Percentiles rank a stretch among this genome's conserved stretches.
Conservation (phyloP, 192 early-diverging fungal species). For the Geosiphon pyriformis region DNA sequence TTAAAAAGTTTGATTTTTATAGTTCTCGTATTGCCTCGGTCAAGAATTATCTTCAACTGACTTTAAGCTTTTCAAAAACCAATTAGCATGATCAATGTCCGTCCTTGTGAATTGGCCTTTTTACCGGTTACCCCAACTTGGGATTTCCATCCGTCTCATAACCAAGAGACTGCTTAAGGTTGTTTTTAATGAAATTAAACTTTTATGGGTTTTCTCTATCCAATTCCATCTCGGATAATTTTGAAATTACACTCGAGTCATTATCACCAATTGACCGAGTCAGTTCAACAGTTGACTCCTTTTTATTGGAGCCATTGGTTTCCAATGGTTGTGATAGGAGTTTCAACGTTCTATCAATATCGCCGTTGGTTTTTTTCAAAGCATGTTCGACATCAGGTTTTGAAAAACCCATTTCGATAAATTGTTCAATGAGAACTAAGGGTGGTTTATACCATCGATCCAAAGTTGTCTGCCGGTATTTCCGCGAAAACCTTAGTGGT, state of each 20-base stretch:
- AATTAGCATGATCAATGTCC: no score
- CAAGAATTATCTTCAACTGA: no score
- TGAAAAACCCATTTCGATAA: neutral
- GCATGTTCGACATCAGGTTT: neutral
- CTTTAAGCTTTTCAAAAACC: no score
- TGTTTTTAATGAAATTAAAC: no score
- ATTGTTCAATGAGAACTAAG: neutral
- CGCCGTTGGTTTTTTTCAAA: neutral
- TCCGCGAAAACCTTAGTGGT: no score
- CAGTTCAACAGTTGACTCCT: neutral
- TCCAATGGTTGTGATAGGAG: neutral
- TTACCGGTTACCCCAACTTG: no score
- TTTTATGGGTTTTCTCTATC: neutral
- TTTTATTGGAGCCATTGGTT: neutral
- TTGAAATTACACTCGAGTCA: neutral
- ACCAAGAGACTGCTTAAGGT: no score
- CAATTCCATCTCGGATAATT: neutral
- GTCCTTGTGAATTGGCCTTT: no score
- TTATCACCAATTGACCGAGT: neutral
- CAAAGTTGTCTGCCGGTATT: neutral
- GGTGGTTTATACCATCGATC: neutral
- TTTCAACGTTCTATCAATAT: neutral
- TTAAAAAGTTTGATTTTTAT: no score
- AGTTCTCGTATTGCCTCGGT: no score
- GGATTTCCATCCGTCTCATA: no score